Evolutionary conservation across 257 asterid species (phyloP), one percentile per base, ranked within the genome.

Genomic region (Linaria vulgaris): DNA sequence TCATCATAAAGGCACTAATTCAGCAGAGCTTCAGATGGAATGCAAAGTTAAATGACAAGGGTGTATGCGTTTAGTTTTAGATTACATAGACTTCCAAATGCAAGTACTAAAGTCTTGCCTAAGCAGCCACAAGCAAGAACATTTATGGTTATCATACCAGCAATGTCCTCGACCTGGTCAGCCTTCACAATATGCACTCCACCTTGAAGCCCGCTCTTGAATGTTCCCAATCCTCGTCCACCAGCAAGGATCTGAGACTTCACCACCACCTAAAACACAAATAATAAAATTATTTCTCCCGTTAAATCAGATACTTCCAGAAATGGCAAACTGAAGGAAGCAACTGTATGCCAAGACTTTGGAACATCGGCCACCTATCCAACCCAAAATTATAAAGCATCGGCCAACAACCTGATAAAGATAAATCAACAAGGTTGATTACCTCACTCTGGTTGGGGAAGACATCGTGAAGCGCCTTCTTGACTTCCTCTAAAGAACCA

Each of bases 161-260:
- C 97, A 63, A 79, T 78, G 24, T 83, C 84, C 79, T 76, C 91
- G 68, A 81, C 97, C 78, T 89, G 85, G 20, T 87, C 94, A 31
- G 83, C 49, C 82, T 87, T 86, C 55, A 85, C 94, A 61, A 92
- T 89, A 76, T 89, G 97, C 67, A 92, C 99, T 71, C 99, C 97
- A 45, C 96, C 95, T 66, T 88, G 81, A 49, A 91, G 77, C 60
- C 96, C 99, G 76, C 85, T 92, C 78, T 92, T 92, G 55, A 92
- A 92, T 15, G 94, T 87, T 61, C 99, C 98, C 64, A 91, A 67
- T 37, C 96, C 96, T 60, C 96, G 76, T 0, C 98, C 95, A 69
- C 96, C 96, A 55, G 97, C 97, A 74, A 92, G 99, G 66, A 89
- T 80, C 76, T 89, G 99, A 15, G 96, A 82, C 85, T 92, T 92